Conservation (phyloP, 2,329 filamentous ascomycete species). For the Fusarium aywerte region DNA sequence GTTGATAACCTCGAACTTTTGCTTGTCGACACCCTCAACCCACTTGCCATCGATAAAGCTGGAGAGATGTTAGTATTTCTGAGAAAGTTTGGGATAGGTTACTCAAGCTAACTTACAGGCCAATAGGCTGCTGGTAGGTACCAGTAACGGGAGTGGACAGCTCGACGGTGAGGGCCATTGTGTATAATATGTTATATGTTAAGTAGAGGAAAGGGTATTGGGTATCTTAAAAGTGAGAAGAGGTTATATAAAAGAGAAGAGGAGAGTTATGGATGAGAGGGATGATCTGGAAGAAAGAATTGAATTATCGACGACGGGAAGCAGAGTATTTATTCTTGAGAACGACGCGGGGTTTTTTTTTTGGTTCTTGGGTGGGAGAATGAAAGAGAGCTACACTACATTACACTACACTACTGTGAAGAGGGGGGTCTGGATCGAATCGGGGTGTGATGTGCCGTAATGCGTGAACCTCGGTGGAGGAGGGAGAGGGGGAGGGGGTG, state of each 20-base stretch:
- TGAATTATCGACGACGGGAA: conserved; percentile 32
- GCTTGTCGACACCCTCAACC: conserved; percentile 80
- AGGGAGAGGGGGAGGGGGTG: conserved; percentile 13
- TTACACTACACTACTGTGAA: conserved; percentile 11
- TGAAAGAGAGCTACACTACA: conserved; percentile 1
- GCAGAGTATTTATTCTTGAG: conserved; percentile 46
- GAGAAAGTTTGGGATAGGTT: background rate
- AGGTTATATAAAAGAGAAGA: conserved; percentile 29
- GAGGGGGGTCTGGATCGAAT: conserved; percentile 4
- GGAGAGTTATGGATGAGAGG: conserved; percentile 15
- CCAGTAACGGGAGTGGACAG: conserved; percentile 76
- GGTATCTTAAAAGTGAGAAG: conserved; percentile 42
- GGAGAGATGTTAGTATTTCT: conserved; percentile 37
- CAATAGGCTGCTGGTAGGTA: conserved; percentile 67
- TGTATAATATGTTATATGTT: conserved; percentile 29
- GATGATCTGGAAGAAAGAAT: conserved; percentile 42
- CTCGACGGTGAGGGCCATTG: conserved; percentile 61
- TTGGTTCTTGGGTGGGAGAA: conserved; percentile 19
- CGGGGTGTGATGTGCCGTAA: conserved; percentile 16
- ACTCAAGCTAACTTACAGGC: conserved; percentile 62
- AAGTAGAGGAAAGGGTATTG: conserved; percentile 14
- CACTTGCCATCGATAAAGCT: conserved; percentile 96
- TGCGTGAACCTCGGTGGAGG: conserved; percentile 25
- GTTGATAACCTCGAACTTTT: conserved; percentile 94
- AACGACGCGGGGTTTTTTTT: conserved; percentile 43